phyloP scores from a whole-genome alignment of 129 eudicot genomes.

The Flaveria linearis region DNA sequence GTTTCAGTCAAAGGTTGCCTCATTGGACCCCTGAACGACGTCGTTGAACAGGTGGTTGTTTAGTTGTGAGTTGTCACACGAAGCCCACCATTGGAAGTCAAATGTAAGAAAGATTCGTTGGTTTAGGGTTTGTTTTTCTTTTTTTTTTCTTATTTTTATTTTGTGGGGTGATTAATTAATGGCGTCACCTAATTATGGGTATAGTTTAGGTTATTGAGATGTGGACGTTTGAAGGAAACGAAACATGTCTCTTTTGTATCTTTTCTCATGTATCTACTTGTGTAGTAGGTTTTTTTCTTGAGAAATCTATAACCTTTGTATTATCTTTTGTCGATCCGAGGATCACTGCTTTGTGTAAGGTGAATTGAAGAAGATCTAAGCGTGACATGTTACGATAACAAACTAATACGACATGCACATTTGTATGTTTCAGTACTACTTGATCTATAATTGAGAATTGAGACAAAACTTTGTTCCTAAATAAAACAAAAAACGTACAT shows the following conservation, averaged over 20 bases:
- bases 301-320: no score
- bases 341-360: no score
- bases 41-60: constrained; percentile 51
- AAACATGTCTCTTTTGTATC: constrained; percentile 32
- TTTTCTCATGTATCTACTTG: constrained; percentile 7
- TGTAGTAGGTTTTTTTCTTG: no score
- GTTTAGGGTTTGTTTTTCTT: constrained; percentile 19
- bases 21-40: constrained; percentile 87
- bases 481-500: constrained; percentile 19
- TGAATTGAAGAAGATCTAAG: no score
- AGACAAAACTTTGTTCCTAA: not conserved
- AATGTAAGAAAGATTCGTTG: constrained; percentile 46
- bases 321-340: no score
- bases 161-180: constrained; percentile 25
- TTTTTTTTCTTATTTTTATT: not conserved
- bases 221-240: constrained; percentile 22
- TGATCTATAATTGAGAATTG: no score
- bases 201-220: constrained; percentile 38
- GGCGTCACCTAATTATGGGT: constrained; percentile 7
- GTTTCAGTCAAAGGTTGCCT: constrained; percentile 77
- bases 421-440: no score
- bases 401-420: no score
- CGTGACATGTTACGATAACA: no score
- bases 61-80: constrained; percentile 33
- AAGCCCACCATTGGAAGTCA: constrained; percentile 43